Conservation (phyloP, 257 asterid species). For the Solanum okadae region DNA sequence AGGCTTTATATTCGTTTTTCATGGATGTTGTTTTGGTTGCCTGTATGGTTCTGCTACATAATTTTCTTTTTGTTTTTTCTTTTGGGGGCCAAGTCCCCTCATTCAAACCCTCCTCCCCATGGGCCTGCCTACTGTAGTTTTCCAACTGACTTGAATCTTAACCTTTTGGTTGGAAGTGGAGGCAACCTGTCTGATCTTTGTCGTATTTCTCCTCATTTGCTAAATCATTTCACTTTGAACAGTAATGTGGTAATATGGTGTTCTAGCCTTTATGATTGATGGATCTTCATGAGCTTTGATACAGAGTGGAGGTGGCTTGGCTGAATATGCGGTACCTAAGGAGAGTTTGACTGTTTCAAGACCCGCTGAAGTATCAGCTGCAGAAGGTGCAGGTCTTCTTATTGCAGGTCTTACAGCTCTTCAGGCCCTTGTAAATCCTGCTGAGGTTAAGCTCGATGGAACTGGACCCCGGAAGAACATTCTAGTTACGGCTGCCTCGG, state of each 20-base stretch:
- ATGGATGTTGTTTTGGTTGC: background rate
- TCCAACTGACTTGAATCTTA: background rate
- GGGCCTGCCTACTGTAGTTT: background rate
- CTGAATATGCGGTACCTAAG: slow-evolving; percentile 54
- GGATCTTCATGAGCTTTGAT: background rate
- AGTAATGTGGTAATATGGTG: background rate
- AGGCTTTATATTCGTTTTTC: background rate
- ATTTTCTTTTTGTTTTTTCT: background rate
- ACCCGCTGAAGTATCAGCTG: slow-evolving; percentile 52
- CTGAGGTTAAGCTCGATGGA: slow-evolving; percentile 38
- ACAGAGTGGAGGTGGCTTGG: slow-evolving; percentile 62
- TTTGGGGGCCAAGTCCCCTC: background rate
- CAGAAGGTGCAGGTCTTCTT: slow-evolving; percentile 52
- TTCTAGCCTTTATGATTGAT: background rate
- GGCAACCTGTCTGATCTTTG: background rate
- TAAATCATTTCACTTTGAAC: background rate
- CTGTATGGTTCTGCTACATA: background rate
- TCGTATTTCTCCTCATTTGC: background rate
- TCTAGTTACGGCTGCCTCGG: slow-evolving; percentile 61
- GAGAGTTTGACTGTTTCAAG: slow-evolving; percentile 36
- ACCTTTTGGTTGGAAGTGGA: background rate
- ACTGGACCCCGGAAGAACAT: slow-evolving; percentile 38
- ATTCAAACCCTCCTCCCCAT: background rate
- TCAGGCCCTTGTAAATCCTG: slow-evolving; percentile 31
- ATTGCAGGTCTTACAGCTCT: slow-evolving; percentile 58